These are phyloP conservation scores for Tuber aestivum DNA, from an alignment of 495 filamentous ascomycete species.

Conservation along the genomic window DNA sequence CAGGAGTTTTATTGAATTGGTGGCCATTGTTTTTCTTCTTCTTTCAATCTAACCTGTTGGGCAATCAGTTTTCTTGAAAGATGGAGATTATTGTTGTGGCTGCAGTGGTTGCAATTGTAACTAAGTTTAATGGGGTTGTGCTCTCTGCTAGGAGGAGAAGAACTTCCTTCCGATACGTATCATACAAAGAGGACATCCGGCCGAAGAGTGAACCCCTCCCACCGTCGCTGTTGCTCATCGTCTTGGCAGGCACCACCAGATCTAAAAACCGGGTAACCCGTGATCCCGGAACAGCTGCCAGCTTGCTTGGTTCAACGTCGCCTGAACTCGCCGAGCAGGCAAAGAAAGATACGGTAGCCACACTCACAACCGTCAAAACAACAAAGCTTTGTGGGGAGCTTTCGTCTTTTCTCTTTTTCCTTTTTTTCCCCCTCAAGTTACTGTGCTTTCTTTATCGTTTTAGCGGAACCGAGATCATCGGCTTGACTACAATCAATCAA, in stretches of 20 bases:
- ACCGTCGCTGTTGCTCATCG: neutral
- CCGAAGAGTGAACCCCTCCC: no score
- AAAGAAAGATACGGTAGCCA: neutral
- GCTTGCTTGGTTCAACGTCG: conserved; percentile 1
- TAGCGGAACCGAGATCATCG: neutral
- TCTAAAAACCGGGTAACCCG: neutral
- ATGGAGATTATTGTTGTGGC: neutral
- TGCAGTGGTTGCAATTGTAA: neutral
- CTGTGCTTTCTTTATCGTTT: neutral
- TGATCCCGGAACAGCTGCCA: neutral
- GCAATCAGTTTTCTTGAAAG: neutral
- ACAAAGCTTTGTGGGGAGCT: neutral
- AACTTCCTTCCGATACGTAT: neutral
- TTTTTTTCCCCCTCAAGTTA: neutral
- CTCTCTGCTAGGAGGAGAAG: neutral
- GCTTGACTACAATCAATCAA: neutral
- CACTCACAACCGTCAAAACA: neutral
- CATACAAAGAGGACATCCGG: neutral
- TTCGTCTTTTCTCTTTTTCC: neutral
- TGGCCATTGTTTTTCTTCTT: conserved; percentile 29
- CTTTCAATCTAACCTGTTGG: neutral
- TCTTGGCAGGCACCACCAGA: neutral
- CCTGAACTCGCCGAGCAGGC: neutral
- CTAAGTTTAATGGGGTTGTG: neutral
- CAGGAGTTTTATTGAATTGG: conserved; percentile 90